Conservation (phyloP, 768 basidiomycete species). For the Suillus brevipes region DNA sequence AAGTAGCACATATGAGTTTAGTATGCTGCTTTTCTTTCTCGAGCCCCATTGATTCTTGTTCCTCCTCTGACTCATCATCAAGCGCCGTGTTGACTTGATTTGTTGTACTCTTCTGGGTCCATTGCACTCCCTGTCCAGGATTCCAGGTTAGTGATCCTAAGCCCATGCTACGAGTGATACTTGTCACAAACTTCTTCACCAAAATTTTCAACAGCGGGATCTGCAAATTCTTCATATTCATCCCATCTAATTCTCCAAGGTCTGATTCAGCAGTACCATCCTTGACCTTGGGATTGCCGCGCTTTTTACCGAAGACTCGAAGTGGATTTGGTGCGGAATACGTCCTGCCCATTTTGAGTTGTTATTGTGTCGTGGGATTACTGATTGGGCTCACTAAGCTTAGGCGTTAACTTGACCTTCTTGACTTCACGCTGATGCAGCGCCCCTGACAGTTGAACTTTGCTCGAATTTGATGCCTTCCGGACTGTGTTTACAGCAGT, state of each 20-base stretch:
- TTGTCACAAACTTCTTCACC: neutral
- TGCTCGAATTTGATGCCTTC: neutral
- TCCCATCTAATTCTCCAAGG: neutral
- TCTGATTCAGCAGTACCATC: neutral
- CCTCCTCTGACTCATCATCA: neutral
- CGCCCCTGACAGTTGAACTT: neutral
- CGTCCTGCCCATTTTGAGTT: neutral
- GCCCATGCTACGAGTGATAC: neutral
- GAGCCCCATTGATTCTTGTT: neutral
- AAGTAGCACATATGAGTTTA: too few species aligned
- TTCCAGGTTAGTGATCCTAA: neutral
- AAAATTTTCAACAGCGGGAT: neutral
- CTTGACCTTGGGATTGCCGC: neutral
- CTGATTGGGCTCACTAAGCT: conserved; percentile 1
- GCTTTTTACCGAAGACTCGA: neutral
- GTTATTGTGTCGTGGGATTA: neutral
- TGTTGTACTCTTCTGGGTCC: neutral
- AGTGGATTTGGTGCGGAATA: neutral
- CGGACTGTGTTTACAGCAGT: neutral
- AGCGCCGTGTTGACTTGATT: neutral
- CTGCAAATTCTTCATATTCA: neutral
- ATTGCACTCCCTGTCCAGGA: neutral
- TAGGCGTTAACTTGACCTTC: neutral
- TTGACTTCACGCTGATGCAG: neutral
- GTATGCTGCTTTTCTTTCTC: too few species aligned